A percentile compares a stretch with the other conserved stretches of the same genome.
phyloP scores from a whole-genome alignment of 139 green algal species.

The Asterochloris sp. region DNA sequence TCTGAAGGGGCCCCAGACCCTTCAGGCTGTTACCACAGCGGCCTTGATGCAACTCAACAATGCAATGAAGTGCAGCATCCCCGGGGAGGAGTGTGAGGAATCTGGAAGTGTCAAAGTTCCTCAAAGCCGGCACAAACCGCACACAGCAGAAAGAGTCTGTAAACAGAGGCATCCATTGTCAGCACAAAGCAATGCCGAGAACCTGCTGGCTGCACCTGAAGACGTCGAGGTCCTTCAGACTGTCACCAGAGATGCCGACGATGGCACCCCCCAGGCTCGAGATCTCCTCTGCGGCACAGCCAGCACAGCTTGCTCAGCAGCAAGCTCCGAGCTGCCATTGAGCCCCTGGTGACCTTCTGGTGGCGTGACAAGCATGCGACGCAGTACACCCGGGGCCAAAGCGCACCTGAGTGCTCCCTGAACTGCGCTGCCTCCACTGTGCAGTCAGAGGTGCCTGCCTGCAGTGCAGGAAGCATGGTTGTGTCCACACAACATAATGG shows the following conservation, averaged over 20 bases:
- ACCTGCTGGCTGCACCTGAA: not conserved
- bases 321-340: too few species aligned
- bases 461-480: not conserved
- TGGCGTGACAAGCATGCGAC: not conserved
- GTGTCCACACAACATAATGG: slow-evolving; percentile 1
- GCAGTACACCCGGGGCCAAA: not conserved
- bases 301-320: not conserved
- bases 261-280: not conserved
- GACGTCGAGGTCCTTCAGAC: slow-evolving; percentile 3
- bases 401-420: slow-evolving; percentile 1
- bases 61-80: too few species aligned
- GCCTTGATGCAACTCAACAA: too few species aligned
- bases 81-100: too few species aligned
- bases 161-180: too few species aligned
- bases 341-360: not conserved
- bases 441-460: slow-evolving; percentile 14
- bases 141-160: too few species aligned
- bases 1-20: too few species aligned
- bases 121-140: too few species aligned
- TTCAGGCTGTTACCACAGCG: too few species aligned
- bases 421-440: slow-evolving; percentile 14
- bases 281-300: too few species aligned
- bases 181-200: too few species aligned
- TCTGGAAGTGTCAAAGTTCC: too few species aligned
- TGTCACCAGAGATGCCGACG: slow-evolving; percentile 14